Evolutionary conservation across 2,329 filamentous ascomycete species (phyloP), one percentile per base, ranked within the genome.

Genomic region (Ophiostoma montium): DNA sequence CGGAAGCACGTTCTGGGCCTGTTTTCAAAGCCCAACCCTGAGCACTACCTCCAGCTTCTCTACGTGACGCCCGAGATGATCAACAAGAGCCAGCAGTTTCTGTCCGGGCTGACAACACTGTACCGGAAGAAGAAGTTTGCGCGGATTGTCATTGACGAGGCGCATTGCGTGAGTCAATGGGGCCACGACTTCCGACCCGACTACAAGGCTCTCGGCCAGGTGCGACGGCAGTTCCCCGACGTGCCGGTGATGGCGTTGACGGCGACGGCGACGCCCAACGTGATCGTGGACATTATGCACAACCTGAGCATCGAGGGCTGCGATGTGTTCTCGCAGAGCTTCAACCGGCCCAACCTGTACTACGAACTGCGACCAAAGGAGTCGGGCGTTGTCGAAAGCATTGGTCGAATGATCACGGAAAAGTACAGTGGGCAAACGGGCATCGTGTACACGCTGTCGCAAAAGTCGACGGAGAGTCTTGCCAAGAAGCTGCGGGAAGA

Each of bases 81-180:
- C 46, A 86, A 74, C 67, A 90, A 89, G 61, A 98, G 82, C 61
- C 63, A 72, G 38, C 67, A 69, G 2, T 84, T 96, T 63, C 68
- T 80, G 51, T 73, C 71, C 47, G 75, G 72, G 3, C 71, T 98
- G 54, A 67, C 76, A 47, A 70, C 69, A 2, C 70, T 98, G n/a
- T 75, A 95, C 62, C 64, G 65, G 13, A 78, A 78, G 46, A 70
- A 74, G 3, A 85, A 82, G 57, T 77, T 98, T 47, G 90, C 94
- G 15, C 80, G 92, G 23, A 78, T 98, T 45, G 92, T 98, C 48
- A 94, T 98, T 54, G 92, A 98, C 57, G 94, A 98, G 67, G 92
- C 92, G n/a, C 92, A 98, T 63, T 98, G 92, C 63, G 90, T 98
- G 23, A 96, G 92, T 63, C 89, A 98, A 69, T 98, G 92, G 92